phyloP scores from a whole-genome alignment of 495 filamentous ascomycete species.

The Penicillium fimorum region DNA sequence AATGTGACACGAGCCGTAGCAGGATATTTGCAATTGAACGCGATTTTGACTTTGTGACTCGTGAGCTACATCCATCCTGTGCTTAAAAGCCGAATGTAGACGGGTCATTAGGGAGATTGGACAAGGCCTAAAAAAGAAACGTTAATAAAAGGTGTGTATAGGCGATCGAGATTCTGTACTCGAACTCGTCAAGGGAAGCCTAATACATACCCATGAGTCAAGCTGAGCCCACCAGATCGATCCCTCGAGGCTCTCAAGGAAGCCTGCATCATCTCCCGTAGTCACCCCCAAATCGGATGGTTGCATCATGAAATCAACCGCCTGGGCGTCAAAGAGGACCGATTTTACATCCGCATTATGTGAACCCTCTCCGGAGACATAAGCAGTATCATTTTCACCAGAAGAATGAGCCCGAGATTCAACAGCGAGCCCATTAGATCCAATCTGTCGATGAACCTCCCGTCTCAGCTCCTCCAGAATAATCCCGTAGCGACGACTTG shows the following conservation, averaged over 20 bases:
- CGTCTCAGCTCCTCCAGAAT: constrained; percentile 48
- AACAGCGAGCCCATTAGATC: constrained; percentile 16
- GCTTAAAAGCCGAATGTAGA: constrained; percentile 17
- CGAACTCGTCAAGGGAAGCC: neutral
- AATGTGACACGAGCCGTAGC: neutral
- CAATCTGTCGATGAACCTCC: constrained; percentile 43
- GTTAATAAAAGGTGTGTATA: neutral
- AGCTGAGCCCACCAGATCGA: constrained; percentile 39
- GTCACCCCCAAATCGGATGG: constrained; percentile 1
- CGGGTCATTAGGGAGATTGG: constrained; percentile 27
- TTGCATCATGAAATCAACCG: constrained; percentile 14
- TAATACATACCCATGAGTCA: constrained; percentile 34
- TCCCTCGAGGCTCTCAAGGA: constrained; percentile 34
- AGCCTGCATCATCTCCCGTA: constrained; percentile 11
- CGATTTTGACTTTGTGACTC: neutral
- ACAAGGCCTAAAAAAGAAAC: constrained; percentile 21
- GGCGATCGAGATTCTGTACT: neutral
- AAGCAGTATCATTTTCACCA: constrained; percentile 1
- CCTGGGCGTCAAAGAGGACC: constrained; percentile 15
- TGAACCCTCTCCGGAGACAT: constrained; percentile 7
- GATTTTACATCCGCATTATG: constrained; percentile 5
- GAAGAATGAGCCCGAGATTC: constrained; percentile 3
- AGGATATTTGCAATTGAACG: neutral
- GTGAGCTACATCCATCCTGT: neutral
- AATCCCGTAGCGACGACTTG: constrained; percentile 52